These are phyloP conservation scores for Clarireedia sp. DNA, from an alignment of 2,329 filamentous ascomycete genomes.

Conservation along the genomic window DNA sequence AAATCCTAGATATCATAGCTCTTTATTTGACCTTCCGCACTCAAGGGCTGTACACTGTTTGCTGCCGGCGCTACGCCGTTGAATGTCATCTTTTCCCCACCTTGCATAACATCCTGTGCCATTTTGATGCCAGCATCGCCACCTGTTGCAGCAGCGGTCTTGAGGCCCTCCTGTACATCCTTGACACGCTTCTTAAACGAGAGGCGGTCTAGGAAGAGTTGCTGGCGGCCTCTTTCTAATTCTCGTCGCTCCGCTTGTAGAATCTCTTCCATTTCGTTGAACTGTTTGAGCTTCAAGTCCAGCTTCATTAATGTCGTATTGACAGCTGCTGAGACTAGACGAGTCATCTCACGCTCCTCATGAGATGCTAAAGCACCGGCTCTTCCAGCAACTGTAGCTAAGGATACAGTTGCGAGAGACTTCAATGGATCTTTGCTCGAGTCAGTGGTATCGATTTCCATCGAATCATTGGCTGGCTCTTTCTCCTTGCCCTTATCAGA, in stretches of 20 bases:
- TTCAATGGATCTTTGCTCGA: slow-evolving; percentile 40
- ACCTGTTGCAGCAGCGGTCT: slow-evolving; percentile 36
- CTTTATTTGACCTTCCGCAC: slow-evolving; percentile 47
- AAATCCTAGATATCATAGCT: slow-evolving; percentile 28
- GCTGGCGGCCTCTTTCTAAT: slow-evolving; percentile 82
- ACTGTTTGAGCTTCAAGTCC: slow-evolving; percentile 91
- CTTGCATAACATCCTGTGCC: slow-evolving; percentile 28
- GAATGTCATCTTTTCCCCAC: slow-evolving; percentile 43
- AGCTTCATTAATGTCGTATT: slow-evolving; percentile 95
- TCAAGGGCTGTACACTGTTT: slow-evolving; percentile 45
- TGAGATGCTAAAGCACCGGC: slow-evolving; percentile 85
- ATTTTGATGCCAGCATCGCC: slow-evolving; percentile 30
- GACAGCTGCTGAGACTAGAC: slow-evolving; percentile 82
- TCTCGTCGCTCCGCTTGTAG: slow-evolving; percentile 88
- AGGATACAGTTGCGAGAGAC: slow-evolving; percentile 65
- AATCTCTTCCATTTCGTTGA: slow-evolving; percentile 90
- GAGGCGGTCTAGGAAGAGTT: slow-evolving; percentile 86
- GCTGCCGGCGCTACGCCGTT: slow-evolving; percentile 36
- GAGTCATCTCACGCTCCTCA: slow-evolving; percentile 93
- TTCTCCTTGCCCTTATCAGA: slow-evolving; percentile 50
- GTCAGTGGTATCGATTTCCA: slow-evolving; percentile 55
- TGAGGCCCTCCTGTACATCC: slow-evolving; percentile 72
- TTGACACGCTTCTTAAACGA: slow-evolving; percentile 82
- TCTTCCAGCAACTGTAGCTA: slow-evolving; percentile 79
- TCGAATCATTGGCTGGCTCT: slow-evolving; percentile 44